phyloP scores from a whole-genome alignment of 1,139 yeast genomes.

The Pichia sp. region DNA sequence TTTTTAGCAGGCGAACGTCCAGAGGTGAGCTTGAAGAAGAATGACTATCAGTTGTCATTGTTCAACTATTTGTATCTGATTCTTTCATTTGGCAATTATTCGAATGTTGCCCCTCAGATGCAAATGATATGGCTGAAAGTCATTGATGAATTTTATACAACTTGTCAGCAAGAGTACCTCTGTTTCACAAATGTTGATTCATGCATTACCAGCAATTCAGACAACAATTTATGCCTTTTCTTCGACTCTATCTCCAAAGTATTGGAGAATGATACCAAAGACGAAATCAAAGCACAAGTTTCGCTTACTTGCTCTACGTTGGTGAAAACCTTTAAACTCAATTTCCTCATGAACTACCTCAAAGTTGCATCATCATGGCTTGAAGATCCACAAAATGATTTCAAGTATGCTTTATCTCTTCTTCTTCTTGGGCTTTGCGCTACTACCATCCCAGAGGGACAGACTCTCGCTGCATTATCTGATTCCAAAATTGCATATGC shows the following conservation, averaged over 20 bases:
- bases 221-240: slow-evolving; percentile 23
- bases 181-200: slow-evolving; percentile 25
- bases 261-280: slow-evolving; percentile 9
- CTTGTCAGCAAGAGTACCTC: slow-evolving; percentile 9
- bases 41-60: slow-evolving; percentile 16
- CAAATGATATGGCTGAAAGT: slow-evolving; percentile 22
- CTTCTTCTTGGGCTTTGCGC: slow-evolving; percentile 13
- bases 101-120: slow-evolving; percentile 14
- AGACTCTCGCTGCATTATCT: slow-evolving; percentile 4
- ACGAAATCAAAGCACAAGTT: slow-evolving; percentile 13
- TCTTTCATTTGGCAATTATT: slow-evolving; percentile 21
- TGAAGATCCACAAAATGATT: slow-evolving; percentile 8
- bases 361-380: slow-evolving; percentile 21
- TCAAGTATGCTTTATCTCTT: slow-evolving; percentile 16
- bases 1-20: slow-evolving; percentile 18
- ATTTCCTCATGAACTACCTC: slow-evolving; percentile 21
- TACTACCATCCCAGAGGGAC: slow-evolving; percentile 2
- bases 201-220: slow-evolving; percentile 24
- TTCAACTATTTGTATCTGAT: slow-evolving; percentile 21
- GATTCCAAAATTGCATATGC: slow-evolving; percentile 11
- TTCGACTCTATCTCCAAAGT: slow-evolving; percentile 21
- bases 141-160: slow-evolving; percentile 15
- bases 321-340: slow-evolving; percentile 15
- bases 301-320: slow-evolving; percentile 12
- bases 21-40: slow-evolving; percentile 18